Conservation (phyloP, 352 stramenopile species). For the Globisporangium nagaii region DNA sequence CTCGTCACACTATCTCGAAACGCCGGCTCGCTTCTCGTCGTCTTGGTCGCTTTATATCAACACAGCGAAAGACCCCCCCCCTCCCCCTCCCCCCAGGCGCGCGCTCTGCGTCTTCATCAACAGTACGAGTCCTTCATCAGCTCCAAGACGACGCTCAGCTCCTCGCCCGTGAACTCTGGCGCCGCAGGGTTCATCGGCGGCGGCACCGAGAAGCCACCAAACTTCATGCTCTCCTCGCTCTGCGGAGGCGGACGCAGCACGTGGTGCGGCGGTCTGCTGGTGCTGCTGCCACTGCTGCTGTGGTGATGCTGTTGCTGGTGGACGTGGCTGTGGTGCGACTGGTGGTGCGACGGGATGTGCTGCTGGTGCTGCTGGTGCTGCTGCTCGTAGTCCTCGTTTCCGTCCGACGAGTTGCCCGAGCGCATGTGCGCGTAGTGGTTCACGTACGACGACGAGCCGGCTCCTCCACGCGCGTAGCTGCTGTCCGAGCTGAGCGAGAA, state of each 20-base stretch:
- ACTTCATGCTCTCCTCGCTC: slow-evolving; percentile 39
- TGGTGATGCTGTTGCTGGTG: slow-evolving; percentile 45
- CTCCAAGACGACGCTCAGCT: slow-evolving; percentile 71
- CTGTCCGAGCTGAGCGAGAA: slow-evolving; percentile 26
- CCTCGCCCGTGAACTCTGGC: slow-evolving; percentile 69
- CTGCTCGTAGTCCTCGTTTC: slow-evolving; percentile 30
- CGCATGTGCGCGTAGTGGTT: slow-evolving; percentile 27
- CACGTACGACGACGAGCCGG: slow-evolving; percentile 9
- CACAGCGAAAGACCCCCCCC: background rate
- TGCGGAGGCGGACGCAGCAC: slow-evolving; percentile 57
- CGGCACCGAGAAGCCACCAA: slow-evolving; percentile 39
- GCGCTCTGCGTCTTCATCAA: background rate
- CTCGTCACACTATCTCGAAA: too few species aligned
- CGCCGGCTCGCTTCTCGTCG: background rate
- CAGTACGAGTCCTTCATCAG: slow-evolving; percentile 78
- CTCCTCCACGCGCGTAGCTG: slow-evolving; percentile 5
- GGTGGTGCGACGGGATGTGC: slow-evolving; percentile 19
- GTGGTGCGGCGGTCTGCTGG: slow-evolving; percentile 30
- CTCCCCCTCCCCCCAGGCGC: too few species aligned
- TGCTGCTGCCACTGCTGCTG: slow-evolving; percentile 29
- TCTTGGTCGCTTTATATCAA: slow-evolving; percentile 11
- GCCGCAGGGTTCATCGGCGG: slow-evolving; percentile 62
- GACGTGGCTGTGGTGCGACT: slow-evolving; percentile 19
- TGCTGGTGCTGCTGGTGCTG: slow-evolving; percentile 15
- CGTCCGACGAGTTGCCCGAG: slow-evolving; percentile 18